Percentiles rank a stretch among this genome's conserved stretches.
Evolutionary conservation across 2,329 filamentous ascomycete genomes (phyloP).

Genomic region (Phoma sp.): DNA sequence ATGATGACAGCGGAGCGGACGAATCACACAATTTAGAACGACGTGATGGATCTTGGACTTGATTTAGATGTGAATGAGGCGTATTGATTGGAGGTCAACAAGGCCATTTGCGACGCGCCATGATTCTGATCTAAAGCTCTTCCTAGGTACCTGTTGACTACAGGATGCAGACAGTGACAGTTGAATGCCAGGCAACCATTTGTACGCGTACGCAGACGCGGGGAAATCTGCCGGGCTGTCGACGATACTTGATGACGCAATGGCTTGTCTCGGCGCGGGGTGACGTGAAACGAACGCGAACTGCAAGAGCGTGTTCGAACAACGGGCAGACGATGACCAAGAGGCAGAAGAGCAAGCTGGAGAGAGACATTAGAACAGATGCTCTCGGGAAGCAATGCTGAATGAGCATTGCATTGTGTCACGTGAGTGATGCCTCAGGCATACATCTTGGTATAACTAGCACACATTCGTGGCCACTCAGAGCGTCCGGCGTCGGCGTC

Average conservation of each 20-base stretch:
- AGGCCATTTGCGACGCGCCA: not conserved
- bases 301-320: not conserved
- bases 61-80: not conserved
- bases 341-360: too few relatives aligned
- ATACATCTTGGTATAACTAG: too few relatives aligned
- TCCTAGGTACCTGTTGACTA: not conserved
- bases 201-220: constrained; percentile 9
- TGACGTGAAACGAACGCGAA: not conserved
- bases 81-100: not conserved
- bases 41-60: not conserved
- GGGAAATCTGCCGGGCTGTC: constrained; percentile 5
- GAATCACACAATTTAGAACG: constrained; percentile 8
- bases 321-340: not conserved
- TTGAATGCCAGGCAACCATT: constrained; percentile 5
- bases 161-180: not conserved
- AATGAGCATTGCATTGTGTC: too few relatives aligned
- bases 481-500: too few relatives aligned
- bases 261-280: constrained; percentile 13
- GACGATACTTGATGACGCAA: constrained; percentile 15
- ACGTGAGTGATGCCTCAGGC: too few relatives aligned
- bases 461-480: too few relatives aligned
- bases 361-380: too few relatives aligned
- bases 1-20: constrained; percentile 13
- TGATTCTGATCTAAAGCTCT: not conserved
- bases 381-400: too few relatives aligned